A percentile compares a stretch with the other conserved stretches of the same genome.
Evolutionary conservation across 148 eudicot genomes (phyloP).

Genomic region (Rhododendron williamsianum): DNA sequence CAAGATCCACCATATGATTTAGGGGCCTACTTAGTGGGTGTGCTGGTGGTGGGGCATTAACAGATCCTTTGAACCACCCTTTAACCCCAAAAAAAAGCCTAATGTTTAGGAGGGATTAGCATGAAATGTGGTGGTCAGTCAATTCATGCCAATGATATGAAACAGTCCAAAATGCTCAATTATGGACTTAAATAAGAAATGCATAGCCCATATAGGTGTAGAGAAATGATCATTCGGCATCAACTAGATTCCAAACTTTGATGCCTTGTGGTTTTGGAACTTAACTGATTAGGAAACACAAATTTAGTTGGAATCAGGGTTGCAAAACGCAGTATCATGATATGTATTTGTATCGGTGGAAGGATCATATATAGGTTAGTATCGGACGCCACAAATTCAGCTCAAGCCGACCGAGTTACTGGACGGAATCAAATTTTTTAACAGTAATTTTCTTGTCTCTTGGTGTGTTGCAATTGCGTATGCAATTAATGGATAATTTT

Average conservation of each 20-base stretch:
- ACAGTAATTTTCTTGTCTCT: neutral
- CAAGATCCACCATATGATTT: neutral
- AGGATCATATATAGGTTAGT: too few species aligned
- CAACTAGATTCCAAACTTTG: conserved; percentile 3
- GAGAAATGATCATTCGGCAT: neutral
- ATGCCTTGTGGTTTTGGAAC: neutral
- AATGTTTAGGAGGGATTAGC: conserved; percentile 8
- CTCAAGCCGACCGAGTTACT: neutral
- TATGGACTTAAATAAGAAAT: neutral
- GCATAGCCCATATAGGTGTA: neutral
- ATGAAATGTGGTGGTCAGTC: neutral
- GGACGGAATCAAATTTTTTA: neutral
- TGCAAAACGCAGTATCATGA: neutral
- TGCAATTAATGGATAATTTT: neutral
- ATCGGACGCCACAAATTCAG: neutral
- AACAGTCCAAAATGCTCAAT: conserved; percentile 2
- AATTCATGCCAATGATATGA: conserved; percentile 7
- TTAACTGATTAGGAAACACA: neutral
- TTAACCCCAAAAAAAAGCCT: conserved; percentile 14
- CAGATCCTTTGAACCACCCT: conserved; percentile 8
- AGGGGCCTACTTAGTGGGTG: conserved; percentile 12
- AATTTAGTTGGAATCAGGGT: neutral
- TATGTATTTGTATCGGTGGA: neutral
- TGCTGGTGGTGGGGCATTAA: conserved; percentile 17
- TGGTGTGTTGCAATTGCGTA: neutral